These are phyloP conservation scores for Penicillium sp. DNA, from an alignment of 2,329 filamentous ascomycete genomes.

Conservation along the genomic window DNA sequence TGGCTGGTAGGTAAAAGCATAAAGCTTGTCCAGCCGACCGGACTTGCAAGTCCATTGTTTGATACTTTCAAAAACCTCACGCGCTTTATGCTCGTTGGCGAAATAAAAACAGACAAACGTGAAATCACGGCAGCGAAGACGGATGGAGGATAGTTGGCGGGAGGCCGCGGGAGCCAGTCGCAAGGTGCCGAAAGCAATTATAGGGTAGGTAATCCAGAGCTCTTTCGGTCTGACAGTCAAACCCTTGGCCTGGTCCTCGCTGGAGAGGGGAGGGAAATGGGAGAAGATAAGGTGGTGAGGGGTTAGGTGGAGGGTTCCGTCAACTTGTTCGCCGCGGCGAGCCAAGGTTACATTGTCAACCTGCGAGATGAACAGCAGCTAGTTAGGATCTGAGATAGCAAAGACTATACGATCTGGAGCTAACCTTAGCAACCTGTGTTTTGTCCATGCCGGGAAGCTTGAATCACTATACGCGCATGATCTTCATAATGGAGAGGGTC, in stretches of 20 bases:
- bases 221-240: constrained; percentile 60
- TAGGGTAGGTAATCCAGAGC: constrained; percentile 92
- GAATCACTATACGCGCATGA: constrained; percentile 31
- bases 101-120: constrained; percentile 93
- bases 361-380: constrained; percentile 25
- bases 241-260: constrained; percentile 42
- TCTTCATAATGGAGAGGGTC: constrained; percentile 31
- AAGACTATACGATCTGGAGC: constrained; percentile 2
- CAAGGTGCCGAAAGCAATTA: constrained; percentile 78
- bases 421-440: constrained; percentile 47
- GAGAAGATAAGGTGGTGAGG: constrained; percentile 66
- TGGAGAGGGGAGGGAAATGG: constrained; percentile 49
- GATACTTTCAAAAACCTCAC: constrained; percentile 86
- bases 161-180: constrained; percentile 70
- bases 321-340: constrained; percentile 56
- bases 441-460: constrained; percentile 41
- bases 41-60: constrained; percentile 77
- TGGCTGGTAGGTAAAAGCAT: constrained; percentile 84
- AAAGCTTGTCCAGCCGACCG: constrained; percentile 80
- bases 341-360: constrained; percentile 60
- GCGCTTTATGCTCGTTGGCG: constrained; percentile 67
- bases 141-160: constrained; percentile 75
- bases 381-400: not conserved
- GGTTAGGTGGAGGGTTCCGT: constrained; percentile 62
- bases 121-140: constrained; percentile 89